These are phyloP conservation scores for Jatropha curcas DNA, from an alignment of 345 rosid genomes.

Conservation along the genomic window DNA sequence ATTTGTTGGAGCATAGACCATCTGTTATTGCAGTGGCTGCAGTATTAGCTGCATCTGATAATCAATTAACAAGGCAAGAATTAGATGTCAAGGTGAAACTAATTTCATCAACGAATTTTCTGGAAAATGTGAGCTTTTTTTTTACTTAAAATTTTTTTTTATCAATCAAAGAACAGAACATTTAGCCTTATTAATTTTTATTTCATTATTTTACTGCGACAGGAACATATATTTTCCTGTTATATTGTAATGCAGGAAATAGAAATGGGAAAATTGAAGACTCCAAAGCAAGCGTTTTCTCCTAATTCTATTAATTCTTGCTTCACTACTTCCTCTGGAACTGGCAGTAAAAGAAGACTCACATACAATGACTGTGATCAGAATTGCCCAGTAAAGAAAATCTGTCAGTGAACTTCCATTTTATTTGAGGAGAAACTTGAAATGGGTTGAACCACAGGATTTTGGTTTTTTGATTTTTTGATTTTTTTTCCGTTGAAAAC, in stretches of 20 bases:
- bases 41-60: constrained; percentile 54
- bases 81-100: constrained; percentile 46
- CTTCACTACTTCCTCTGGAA: constrained; percentile 29
- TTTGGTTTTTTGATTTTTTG: neutral
- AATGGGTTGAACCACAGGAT: constrained; percentile 20
- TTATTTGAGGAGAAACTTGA: neutral
- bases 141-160: too few relatives aligned
- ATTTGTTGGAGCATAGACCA: constrained; percentile 61
- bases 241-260: constrained; percentile 56
- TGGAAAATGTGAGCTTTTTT: constrained; percentile 48
- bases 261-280: constrained; percentile 46
- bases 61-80: constrained; percentile 51
- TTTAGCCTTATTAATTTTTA: constrained; percentile 14
- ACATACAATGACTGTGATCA: constrained; percentile 48
- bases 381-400: constrained; percentile 44
- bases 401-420: constrained; percentile 11
- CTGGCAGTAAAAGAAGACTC: constrained; percentile 59
- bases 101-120: constrained; percentile 50
- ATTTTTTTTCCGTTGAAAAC: neutral
- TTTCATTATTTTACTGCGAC: constrained; percentile 23
- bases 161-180: neutral
- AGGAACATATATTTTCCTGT: constrained; percentile 65
- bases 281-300: constrained; percentile 37
- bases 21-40: constrained; percentile 78
- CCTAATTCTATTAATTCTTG: constrained; percentile 24